Percentiles rank a stretch among this genome's conserved stretches.
Evolutionary conservation across 108 stramenopile genomes (phyloP).

Genomic region (Fragilariopsis cylindrus): DNA sequence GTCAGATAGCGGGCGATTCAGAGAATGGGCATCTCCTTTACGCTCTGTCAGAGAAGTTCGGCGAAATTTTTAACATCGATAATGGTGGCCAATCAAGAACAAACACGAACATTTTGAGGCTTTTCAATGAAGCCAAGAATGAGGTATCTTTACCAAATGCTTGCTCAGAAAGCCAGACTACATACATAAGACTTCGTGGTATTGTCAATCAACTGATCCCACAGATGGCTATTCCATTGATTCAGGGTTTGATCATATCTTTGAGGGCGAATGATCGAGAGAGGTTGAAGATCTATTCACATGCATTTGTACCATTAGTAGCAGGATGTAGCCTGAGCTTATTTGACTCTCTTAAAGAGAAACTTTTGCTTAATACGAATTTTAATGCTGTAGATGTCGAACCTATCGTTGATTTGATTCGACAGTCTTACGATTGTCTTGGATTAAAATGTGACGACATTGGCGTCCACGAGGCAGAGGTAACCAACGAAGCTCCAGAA

Average conservation of each 20-base stretch:
- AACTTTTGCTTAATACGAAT: constrained; percentile 38
- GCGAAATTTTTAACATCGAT: constrained; percentile 52
- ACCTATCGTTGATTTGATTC: constrained; percentile 48
- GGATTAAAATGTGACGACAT: constrained; percentile 73
- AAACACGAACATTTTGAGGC: constrained; percentile 67
- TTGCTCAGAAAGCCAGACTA: constrained; percentile 55
- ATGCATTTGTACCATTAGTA: constrained; percentile 67
- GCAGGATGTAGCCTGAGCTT: constrained; percentile 55
- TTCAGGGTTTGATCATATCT: constrained; percentile 64
- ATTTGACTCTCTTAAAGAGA: constrained; percentile 57
- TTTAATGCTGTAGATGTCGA: constrained; percentile 56
- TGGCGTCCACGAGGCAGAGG: constrained; percentile 49
- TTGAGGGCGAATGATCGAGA: constrained; percentile 49
- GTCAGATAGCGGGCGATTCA: constrained; percentile 61
- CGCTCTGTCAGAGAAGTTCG: constrained; percentile 68
- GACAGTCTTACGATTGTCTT: constrained; percentile 66
- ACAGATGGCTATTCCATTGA: constrained; percentile 69
- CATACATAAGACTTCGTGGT: constrained; percentile 45
- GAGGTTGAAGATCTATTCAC: constrained; percentile 63
- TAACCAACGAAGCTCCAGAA: constrained; percentile 9
- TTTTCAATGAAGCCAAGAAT: constrained; percentile 77
- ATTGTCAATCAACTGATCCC: constrained; percentile 65
- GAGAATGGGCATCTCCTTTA: constrained; percentile 77
- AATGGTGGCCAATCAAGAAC: constrained; percentile 58
- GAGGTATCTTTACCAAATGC: constrained; percentile 69